A percentile compares a stretch with the other conserved stretches of the same genome.
These are phyloP conservation scores for Inosperma sp. DNA, from an alignment of 768 basidiomycete genomes.

Conservation along the genomic window DNA sequence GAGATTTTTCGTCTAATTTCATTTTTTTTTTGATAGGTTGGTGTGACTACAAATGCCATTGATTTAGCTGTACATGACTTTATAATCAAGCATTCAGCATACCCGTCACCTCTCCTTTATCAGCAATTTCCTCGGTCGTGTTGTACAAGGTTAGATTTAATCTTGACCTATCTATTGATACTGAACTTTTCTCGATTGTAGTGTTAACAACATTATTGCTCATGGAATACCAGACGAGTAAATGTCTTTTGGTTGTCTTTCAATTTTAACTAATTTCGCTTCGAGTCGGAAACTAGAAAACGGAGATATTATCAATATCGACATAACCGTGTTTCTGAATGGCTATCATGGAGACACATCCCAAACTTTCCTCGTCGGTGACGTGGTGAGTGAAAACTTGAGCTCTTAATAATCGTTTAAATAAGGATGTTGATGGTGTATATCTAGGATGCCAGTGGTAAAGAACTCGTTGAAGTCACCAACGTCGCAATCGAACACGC, in stretches of 20 bases:
- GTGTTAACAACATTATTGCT: conserved; percentile 80
- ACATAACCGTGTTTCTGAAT: conserved; percentile 78
- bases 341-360: conserved; percentile 92
- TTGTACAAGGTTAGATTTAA: conserved; percentile 52
- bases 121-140: conserved; percentile 71
- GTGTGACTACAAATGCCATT: conserved; percentile 69
- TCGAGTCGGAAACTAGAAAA: conserved; percentile 71
- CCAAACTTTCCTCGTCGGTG: conserved; percentile 73
- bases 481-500: conserved; percentile 62
- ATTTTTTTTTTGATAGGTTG: conserved; percentile 57
- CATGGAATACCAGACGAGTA: conserved; percentile 93
- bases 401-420: background rate
- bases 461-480: conserved; percentile 59
- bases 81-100: conserved; percentile 64
- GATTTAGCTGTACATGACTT: conserved; percentile 70
- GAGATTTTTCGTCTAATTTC: too few relatives aligned
- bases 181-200: conserved; percentile 41
- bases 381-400: conserved; percentile 48
- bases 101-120: conserved; percentile 84
- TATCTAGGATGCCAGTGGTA: conserved; percentile 62
- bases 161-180: conserved; percentile 12
- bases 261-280: background rate
- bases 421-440: background rate
- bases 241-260: conserved; percentile 18
- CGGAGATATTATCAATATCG: conserved; percentile 86